These are phyloP conservation scores for Fusarium nurragi DNA, from an alignment of 2,329 filamentous ascomycete species.

Conservation along the genomic window DNA sequence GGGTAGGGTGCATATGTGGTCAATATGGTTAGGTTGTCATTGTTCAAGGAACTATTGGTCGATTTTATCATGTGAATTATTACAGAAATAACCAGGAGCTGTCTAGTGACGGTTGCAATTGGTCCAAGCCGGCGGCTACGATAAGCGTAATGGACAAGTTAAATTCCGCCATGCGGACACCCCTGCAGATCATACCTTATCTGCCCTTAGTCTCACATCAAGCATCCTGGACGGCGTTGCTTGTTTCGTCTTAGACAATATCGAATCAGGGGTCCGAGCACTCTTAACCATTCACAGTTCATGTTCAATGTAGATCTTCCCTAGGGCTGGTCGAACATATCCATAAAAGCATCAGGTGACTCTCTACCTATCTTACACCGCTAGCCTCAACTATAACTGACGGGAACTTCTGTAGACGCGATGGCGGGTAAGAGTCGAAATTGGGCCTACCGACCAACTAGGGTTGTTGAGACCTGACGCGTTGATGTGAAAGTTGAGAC, in stretches of 20 bases:
- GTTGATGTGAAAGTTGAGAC: background rate
- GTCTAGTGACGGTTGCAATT: background rate
- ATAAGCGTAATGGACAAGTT: conserved; percentile 25
- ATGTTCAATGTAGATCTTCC: background rate
- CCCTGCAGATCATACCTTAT: conserved; percentile 28
- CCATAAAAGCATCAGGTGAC: background rate
- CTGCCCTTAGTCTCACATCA: background rate
- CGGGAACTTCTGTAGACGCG: background rate
- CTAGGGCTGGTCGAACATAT: background rate
- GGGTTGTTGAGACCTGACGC: background rate
- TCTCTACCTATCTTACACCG: background rate
- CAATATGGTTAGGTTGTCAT: too few species aligned
- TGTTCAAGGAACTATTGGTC: conserved; percentile 3
- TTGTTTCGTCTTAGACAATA: background rate
- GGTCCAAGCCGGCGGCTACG: conserved; percentile 3
- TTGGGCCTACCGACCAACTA: too few species aligned
- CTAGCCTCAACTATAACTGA: background rate
- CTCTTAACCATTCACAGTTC: background rate
- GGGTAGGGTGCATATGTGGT: background rate
- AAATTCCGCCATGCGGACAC: conserved; percentile 18
- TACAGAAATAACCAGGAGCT: background rate
- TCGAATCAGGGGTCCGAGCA: background rate
- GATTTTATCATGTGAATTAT: background rate
- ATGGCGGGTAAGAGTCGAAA: background rate
- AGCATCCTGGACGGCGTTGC: background rate